phyloP scores from a whole-genome alignment of 1,284 basidiomycete genomes.

The Sanghuangporus weigelae region DNA sequence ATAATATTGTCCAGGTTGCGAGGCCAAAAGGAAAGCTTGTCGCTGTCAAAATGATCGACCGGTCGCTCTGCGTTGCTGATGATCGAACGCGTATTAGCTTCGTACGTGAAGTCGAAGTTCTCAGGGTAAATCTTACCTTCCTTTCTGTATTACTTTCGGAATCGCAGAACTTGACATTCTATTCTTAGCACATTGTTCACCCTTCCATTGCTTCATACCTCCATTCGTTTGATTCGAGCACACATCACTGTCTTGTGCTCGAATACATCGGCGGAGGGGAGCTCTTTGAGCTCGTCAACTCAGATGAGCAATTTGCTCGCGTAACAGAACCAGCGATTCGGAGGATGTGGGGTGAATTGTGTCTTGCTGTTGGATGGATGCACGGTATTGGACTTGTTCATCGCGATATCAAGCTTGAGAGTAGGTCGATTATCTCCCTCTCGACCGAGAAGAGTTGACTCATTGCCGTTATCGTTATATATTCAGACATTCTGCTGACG shows the following conservation, averaged over 20 bases:
- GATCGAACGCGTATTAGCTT: slow-evolving; percentile 80
- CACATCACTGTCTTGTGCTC: slow-evolving; percentile 78
- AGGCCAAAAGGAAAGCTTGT: slow-evolving; percentile 44
- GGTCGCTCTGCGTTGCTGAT: slow-evolving; percentile 47
- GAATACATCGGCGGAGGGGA: slow-evolving; percentile 81
- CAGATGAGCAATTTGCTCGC: slow-evolving; percentile 45
- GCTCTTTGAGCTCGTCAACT: slow-evolving; percentile 74
- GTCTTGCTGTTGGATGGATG: slow-evolving; percentile 84
- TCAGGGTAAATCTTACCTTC: slow-evolving; percentile 49
- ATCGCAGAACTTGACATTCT: not conserved
- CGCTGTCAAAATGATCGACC: slow-evolving; percentile 82
- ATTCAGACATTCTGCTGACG: slow-evolving; percentile 50
- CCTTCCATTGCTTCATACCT: slow-evolving; percentile 78
- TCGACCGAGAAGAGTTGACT: not conserved
- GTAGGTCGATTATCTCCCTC: slow-evolving; percentile 44
- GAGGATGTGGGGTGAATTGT: slow-evolving; percentile 77
- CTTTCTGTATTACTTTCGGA: slow-evolving; percentile 18
- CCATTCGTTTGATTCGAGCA: slow-evolving; percentile 66
- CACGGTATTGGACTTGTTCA: slow-evolving; percentile 85
- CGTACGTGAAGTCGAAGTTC: slow-evolving; percentile 82
- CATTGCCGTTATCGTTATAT: not conserved
- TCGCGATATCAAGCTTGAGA: slow-evolving; percentile 92
- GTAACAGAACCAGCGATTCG: slow-evolving; percentile 59
- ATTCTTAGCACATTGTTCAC: slow-evolving; percentile 70
- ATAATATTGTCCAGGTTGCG: slow-evolving; percentile 9